Evolutionary conservation across 495 filamentous ascomycete genomes (phyloP), one percentile per base, ranked within the genome.

Genomic region (Podospora didyma): DNA sequence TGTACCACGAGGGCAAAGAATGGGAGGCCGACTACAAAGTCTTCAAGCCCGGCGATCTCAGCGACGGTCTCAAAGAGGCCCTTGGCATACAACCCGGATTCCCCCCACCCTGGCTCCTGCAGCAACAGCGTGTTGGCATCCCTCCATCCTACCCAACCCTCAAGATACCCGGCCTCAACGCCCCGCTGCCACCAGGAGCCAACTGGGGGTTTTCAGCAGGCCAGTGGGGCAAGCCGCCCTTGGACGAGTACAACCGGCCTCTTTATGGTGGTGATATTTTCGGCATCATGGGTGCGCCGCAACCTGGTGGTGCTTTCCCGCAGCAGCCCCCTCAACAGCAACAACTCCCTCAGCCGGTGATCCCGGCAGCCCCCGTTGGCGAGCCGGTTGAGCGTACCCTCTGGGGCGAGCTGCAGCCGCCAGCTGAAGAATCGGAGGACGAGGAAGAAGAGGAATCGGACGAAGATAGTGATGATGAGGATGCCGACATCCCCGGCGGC

Each of bases 1-100:
- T 97, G 17, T 98, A 98, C 71, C 97, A 96, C 67, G 94, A 98
- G 65, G 94, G 94, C 62, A 98, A 98, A 68, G 94, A 98, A 71
- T 96, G 89, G 69, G 94, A 98, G 73, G 96, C 92, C 6, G 96
- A 97, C 74, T 79, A 96, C 46, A 84, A 85, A 61, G 89, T 96
- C 73, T 79, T 96, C 47, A 85, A 89, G 51, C 90, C 95, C 3
- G 94, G 94, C 35, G 92, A 97, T 63, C 69, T 97, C 46, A 94
- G 88, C 62, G 88, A 96, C 34, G 88, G 92, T 61, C 76, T 97
- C 45, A 91, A 90, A 63, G 94, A 97, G 61, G 93, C 94, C 16
- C 79, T 98, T 2, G 94, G 89, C 66, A 98, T 98, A 72, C 89
- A 92, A 24, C 91, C 91, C 3, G 94, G 92, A 52, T 92, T 90